phyloP scores from a whole-genome alignment of 2,329 filamentous ascomycete genomes.

The Penicillium polonicum region DNA sequence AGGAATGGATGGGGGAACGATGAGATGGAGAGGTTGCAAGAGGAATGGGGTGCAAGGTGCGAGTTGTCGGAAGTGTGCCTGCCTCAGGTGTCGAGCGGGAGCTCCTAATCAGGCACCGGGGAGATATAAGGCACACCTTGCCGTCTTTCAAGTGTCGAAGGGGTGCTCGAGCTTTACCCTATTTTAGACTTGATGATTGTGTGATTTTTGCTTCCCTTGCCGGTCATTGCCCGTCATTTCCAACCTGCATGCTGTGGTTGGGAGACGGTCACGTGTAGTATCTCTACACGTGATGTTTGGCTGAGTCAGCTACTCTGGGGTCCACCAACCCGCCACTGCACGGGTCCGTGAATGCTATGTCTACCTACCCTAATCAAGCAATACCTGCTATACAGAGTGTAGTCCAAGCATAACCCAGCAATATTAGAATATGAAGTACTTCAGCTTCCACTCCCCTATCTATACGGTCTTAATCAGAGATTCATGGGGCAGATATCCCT shows the following conservation, averaged over 20 bases:
- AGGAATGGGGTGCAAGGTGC: conserved; percentile 24
- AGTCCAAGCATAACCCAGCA: background rate
- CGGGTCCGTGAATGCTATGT: background rate
- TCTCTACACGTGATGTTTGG: background rate
- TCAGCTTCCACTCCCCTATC: too few species aligned
- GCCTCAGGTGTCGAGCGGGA: conserved; percentile 24
- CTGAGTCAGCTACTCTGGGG: conserved; percentile 1
- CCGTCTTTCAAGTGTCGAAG: background rate
- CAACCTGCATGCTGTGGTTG: background rate
- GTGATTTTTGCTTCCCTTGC: background rate
- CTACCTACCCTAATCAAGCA: background rate
- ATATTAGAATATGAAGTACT: background rate
- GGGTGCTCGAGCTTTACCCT: background rate
- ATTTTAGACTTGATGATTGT: background rate
- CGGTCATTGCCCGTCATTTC: background rate
- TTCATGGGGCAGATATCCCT: background rate
- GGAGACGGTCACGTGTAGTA: background rate
- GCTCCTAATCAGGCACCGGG: conserved; percentile 18
- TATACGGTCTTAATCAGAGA: background rate
- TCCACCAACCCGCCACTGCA: background rate
- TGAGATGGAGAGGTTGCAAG: conserved; percentile 22
- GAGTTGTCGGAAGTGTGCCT: conserved; percentile 23
- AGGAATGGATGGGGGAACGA: conserved; percentile 21
- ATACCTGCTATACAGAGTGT: background rate
- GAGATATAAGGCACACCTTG: background rate